phyloP scores from a whole-genome alignment of 2,329 filamentous ascomycete species.

The Colletotrichum sp. region DNA sequence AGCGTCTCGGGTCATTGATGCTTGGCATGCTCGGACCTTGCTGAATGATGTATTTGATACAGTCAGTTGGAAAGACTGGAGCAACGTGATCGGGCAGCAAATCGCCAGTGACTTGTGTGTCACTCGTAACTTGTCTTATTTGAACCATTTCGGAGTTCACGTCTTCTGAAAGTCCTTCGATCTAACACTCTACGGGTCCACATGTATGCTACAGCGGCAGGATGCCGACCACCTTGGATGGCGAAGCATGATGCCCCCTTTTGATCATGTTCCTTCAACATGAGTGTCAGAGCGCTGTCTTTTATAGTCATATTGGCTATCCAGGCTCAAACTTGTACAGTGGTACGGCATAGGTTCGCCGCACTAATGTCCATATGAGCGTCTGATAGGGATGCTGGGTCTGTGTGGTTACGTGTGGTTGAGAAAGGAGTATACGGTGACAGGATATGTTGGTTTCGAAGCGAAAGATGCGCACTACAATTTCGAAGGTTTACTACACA shows the following conservation, averaged over 20 bases:
- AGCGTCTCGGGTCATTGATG: neutral
- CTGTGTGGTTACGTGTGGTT: too few species aligned
- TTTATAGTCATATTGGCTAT: too few species aligned
- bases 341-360: neutral
- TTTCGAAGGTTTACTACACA: too few species aligned
- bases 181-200: neutral
- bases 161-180: neutral
- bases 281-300: neutral
- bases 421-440: too few species aligned
- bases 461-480: too few species aligned
- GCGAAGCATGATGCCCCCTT: neutral
- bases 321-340: too few species aligned
- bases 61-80: neutral
- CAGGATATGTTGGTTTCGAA: too few species aligned
- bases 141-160: rapidly evolving
- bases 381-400: too few species aligned
- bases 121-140: neutral
- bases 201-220: neutral
- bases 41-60: neutral
- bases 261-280: neutral
- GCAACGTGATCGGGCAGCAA: neutral
- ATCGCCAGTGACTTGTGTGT: rapidly evolving
- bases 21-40: neutral
- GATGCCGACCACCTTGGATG: neutral
- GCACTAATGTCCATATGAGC: neutral